These are phyloP conservation scores for Amesomyces nigricolor DNA, from an alignment of 2,329 filamentous ascomycete species.

Conservation along the genomic window DNA sequence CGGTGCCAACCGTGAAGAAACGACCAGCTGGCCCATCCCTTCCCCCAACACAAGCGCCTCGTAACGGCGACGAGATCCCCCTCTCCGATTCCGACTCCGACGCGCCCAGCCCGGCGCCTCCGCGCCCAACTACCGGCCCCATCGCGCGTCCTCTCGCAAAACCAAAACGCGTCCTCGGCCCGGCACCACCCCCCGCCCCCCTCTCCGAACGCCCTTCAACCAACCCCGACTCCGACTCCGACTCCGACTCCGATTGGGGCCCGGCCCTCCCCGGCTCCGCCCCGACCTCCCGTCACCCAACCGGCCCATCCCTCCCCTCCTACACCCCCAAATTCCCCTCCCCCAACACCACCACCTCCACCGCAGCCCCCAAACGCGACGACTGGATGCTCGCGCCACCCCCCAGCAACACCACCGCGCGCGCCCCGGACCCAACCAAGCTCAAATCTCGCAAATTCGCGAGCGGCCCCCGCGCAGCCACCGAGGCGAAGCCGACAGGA, in stretches of 20 bases:
- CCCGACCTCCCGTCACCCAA: conserved; percentile 32
- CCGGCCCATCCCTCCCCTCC: conserved; percentile 41
- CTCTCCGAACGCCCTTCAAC: conserved; percentile 36
- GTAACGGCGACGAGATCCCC: conserved; percentile 39
- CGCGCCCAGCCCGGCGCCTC: conserved; percentile 31
- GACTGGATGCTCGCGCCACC: conserved; percentile 73
- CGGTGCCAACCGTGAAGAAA: neutral
- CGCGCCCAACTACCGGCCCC: conserved; percentile 22
- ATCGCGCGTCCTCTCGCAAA: conserved; percentile 18
- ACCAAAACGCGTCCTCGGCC: conserved; percentile 34
- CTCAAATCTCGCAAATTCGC: conserved; percentile 78
- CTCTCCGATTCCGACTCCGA: conserved; percentile 37
- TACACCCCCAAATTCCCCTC: conserved; percentile 29
- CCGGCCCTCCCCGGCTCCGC: conserved; percentile 50
- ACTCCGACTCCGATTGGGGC: conserved; percentile 49
- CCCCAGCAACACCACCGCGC: conserved; percentile 50
- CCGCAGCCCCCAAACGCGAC: conserved; percentile 59
- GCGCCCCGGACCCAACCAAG: conserved; percentile 74
- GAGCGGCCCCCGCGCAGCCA: conserved; percentile 46
- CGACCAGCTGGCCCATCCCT: conserved; percentile 21
- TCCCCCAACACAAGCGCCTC: conserved; percentile 20
- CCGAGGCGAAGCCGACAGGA: conserved; percentile 36
- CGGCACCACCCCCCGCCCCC: conserved; percentile 39
- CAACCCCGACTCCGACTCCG: conserved; percentile 31
- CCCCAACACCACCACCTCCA: conserved; percentile 26